Conservation (phyloP, 2,329 filamentous ascomycete genomes). For the Leptographium wingfieldii region DNA sequence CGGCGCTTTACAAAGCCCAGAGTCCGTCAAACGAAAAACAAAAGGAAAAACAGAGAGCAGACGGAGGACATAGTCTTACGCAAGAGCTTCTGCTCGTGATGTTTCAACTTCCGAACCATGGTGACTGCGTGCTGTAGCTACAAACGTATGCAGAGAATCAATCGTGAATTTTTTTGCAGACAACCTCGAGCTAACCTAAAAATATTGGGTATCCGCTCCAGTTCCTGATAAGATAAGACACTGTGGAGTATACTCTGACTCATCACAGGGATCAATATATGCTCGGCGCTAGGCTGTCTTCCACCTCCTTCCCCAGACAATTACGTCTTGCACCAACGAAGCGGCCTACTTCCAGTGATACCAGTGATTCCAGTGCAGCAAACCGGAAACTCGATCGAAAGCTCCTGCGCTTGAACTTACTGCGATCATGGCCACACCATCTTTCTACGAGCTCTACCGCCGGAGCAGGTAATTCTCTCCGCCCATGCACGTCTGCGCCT, state of each 20-base stretch:
- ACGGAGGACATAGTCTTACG: constrained; percentile 5
- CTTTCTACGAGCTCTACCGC: constrained; percentile 90
- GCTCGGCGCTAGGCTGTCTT: neutral
- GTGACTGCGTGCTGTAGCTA: constrained; percentile 14
- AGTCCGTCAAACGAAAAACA: no score
- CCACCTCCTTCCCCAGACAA: neutral
- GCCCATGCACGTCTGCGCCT: neutral
- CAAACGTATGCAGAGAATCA: neutral
- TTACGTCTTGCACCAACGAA: neutral
- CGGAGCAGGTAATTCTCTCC: constrained; percentile 74
- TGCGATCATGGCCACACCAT: constrained; percentile 26
- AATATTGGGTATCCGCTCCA: neutral
- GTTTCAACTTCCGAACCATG: constrained; percentile 94
- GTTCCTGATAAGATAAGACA: neutral
- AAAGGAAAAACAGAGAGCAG: neutral
- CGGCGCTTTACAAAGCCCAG: neutral
- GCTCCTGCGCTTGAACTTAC: neutral
- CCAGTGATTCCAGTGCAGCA: neutral
- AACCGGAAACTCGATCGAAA: neutral
- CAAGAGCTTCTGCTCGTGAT: constrained; percentile 93
- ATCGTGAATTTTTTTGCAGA: neutral
- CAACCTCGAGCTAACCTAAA: neutral
- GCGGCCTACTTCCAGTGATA: neutral
- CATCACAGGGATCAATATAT: neutral
- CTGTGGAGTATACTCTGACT: neutral